These are phyloP conservation scores for Solanum chilense DNA, from an alignment of 257 asterid genomes.

Conservation along the genomic window DNA sequence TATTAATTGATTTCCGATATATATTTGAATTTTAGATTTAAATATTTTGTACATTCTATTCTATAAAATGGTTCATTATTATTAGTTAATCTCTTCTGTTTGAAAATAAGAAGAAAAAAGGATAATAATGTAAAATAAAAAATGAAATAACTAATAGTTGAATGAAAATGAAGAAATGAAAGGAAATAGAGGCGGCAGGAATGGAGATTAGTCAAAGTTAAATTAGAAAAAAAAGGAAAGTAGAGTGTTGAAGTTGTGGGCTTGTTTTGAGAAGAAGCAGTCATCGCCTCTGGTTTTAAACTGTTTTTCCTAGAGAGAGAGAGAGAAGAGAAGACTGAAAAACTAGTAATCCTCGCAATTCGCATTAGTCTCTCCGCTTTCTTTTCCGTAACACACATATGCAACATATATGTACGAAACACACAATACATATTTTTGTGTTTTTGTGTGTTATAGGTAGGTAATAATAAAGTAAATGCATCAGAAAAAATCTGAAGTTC, in stretches of 20 bases:
- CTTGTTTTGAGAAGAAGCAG: neutral
- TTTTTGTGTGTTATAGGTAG: too few species aligned
- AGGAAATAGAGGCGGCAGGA: neutral
- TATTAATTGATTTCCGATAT: too few species aligned
- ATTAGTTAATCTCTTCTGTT: neutral
- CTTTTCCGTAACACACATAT: neutral
- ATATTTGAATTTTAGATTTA: neutral
- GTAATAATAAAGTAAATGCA: conserved; percentile 34
- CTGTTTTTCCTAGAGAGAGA: neutral
- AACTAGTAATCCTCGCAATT: neutral
- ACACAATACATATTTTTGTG: neutral
- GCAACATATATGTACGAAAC: neutral
- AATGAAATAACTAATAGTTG: neutral
- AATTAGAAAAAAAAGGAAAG: neutral
- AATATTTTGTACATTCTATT: neutral
- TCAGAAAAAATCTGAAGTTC: conserved; percentile 93
- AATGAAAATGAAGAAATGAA: neutral
- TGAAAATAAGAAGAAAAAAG: too few species aligned
- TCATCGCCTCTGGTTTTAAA: neutral
- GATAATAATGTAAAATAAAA: too few species aligned
- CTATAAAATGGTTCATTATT: neutral
- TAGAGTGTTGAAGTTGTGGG: neutral
- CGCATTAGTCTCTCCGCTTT: neutral
- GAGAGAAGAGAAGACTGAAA: neutral
- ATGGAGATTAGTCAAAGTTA: too few species aligned